A percentile compares a stretch with the other conserved stretches of the same genome.
Evolutionary conservation across 495 filamentous ascomycete species (phyloP).

Genomic region (Aspergillus wentii): DNA sequence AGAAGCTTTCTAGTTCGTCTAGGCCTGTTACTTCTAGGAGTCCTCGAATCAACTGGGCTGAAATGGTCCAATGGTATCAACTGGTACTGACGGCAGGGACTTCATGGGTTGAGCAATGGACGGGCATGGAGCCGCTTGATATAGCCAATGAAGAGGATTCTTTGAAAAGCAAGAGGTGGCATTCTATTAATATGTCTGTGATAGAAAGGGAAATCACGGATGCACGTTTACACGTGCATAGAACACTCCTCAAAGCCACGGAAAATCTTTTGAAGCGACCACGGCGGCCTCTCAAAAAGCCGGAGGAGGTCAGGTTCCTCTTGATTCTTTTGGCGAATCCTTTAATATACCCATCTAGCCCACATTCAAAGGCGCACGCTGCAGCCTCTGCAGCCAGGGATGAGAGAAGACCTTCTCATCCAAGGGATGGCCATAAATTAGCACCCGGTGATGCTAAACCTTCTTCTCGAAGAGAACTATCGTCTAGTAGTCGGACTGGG

Average conservation of each 20-base stretch:
- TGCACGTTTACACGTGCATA: constrained; percentile 62
- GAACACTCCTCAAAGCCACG: constrained; percentile 72
- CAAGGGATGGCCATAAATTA: constrained; percentile 16
- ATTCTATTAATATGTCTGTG: constrained; percentile 29
- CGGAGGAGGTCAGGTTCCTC: constrained; percentile 73
- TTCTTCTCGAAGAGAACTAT: constrained; percentile 13
- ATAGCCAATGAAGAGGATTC: constrained; percentile 22
- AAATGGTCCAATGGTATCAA: constrained; percentile 70
- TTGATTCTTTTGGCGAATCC: constrained; percentile 86
- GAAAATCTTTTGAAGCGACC: constrained; percentile 86
- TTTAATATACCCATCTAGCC: constrained; percentile 49
- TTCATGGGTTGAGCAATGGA: constrained; percentile 50
- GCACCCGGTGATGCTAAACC: constrained; percentile 15
- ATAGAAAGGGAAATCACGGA: constrained; percentile 60
- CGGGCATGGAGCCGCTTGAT: constrained; percentile 31
- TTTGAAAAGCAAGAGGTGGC: constrained; percentile 21
- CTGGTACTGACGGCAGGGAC: constrained; percentile 61
- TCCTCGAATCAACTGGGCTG: constrained; percentile 73
- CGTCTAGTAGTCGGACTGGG: constrained; percentile 13
- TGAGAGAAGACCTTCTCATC: constrained; percentile 25
- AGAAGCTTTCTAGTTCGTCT: constrained; percentile 17
- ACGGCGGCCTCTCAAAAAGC: constrained; percentile 60
- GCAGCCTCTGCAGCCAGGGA: constrained; percentile 5
- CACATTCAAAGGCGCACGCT: constrained; percentile 12
- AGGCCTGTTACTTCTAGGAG: constrained; percentile 54